Evolutionary conservation across 495 filamentous ascomycete genomes (phyloP), one percentile per base, ranked within the genome.

Genomic region (Xylaria acuta): DNA sequence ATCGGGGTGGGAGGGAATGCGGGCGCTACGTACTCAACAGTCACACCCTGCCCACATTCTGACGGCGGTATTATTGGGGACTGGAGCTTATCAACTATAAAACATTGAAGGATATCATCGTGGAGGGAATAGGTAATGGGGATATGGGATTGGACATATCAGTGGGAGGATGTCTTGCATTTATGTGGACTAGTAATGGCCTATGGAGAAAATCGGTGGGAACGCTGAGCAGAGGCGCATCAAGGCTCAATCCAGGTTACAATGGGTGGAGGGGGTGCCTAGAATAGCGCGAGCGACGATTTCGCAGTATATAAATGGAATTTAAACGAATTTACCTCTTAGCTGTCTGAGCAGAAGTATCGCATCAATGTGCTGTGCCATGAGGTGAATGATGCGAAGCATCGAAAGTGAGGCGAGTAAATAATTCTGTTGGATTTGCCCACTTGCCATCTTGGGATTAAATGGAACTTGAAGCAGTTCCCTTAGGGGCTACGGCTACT

Each of bases 361-460:
- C 6, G 32, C 7, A 36, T n/a, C 12, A 60, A 38, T 60, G 18
- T 59, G 18, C 32, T n/a, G 56, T 36, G 56, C 3, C 1, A 22
- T 38, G 53, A 32, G 2, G 25, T 5, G 14, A 40, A 60, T 43
- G 41, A 47, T 64, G 25, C 41, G 63, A 65, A 20, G 40, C 25
- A n/a, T 30, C 16, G 38, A 22, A 40, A 67, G 47, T 53, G 45
- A 67, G 64, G 64, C 64, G 45, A 11, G 22, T 32, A 32, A n/a
- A 45, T 45, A 36, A 1, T 60, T n/a, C 20, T 38, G 34, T 38
- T 5, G n/a, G 11, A 27, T 43, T 43, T 25, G 36, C 22, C 38
- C 22, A 43, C n/a, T 60, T 60, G 58, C 60, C 60, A 16, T 27
- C 1, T 64, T 64, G 63, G 40, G 30, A 27, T 49, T 49, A 45